Evolutionary conservation across 177 flowering plant genomes (phyloP).

Genomic region (Vitis hybrid): DNA sequence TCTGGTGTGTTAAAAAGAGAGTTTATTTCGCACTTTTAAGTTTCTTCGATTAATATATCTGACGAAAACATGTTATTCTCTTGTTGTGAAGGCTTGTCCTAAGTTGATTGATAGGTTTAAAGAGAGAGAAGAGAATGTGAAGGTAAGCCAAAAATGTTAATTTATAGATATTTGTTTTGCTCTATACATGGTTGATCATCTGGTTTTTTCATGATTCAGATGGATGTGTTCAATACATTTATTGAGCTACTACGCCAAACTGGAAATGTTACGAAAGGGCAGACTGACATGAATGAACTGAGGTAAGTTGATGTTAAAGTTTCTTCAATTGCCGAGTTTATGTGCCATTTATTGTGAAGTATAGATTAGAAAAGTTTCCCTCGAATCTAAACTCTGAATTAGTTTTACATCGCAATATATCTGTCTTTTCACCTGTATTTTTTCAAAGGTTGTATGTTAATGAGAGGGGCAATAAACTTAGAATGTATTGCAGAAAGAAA

Average conservation of each 20-base stretch:
- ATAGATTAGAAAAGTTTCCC: not conserved
- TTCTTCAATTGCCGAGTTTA: not conserved
- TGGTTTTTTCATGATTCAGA: conserved; percentile 47
- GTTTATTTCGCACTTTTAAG: not conserved
- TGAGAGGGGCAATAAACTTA: too few relatives aligned
- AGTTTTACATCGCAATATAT: not conserved
- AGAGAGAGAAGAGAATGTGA: conserved; percentile 99
- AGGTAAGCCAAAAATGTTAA: conserved; percentile 39
- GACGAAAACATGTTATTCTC: not conserved
- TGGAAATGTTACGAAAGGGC: conserved; percentile 93
- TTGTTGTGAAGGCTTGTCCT: conserved; percentile 84
- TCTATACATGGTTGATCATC: conserved; percentile 4
- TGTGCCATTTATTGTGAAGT: not conserved
- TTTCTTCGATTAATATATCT: not conserved
- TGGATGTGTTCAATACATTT: conserved; percentile 96
- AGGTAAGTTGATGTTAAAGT: conserved; percentile 55
- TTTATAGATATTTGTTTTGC: not conserved
- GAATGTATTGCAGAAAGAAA: too few relatives aligned
- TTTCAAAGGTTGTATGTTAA: too few relatives aligned
- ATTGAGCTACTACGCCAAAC: conserved; percentile 93
- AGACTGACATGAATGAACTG: conserved; percentile 56
- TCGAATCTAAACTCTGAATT: not conserved
- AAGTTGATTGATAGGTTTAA: conserved; percentile 95
- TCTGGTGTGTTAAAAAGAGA: too few relatives aligned
- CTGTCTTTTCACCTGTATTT: not conserved